A percentile compares a stretch with the other conserved stretches of the same genome.
These are phyloP conservation scores for Microcyclosporella mali DNA, from an alignment of 2,329 filamentous ascomycete species.

Conservation along the genomic window DNA sequence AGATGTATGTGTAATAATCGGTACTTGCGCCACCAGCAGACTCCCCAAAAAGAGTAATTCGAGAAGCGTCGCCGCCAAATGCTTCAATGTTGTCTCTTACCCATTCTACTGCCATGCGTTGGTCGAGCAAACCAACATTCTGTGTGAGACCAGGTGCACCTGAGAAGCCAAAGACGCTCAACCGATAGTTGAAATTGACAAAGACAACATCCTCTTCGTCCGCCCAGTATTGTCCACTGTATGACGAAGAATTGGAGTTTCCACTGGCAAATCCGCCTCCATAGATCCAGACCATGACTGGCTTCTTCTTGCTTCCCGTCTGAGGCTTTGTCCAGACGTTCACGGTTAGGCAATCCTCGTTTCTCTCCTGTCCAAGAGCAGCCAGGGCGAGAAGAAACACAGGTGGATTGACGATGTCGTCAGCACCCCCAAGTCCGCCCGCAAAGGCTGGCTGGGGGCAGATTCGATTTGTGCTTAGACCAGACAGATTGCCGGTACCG, in stretches of 20 bases:
- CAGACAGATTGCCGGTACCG: neutral
- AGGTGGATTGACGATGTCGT: neutral
- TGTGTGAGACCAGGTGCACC: slow-evolving; percentile 25
- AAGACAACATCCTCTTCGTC: slow-evolving; percentile 27
- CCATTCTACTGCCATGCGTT: slow-evolving; percentile 35
- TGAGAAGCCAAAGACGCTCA: slow-evolving; percentile 37
- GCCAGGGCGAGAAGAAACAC: neutral
- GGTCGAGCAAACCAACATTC: slow-evolving; percentile 37
- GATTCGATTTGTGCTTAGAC: neutral
- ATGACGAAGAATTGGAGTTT: neutral
- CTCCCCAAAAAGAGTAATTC: slow-evolving; percentile 37
- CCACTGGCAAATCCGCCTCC: slow-evolving; percentile 1
- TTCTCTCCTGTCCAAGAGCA: neutral
- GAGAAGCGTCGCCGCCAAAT: slow-evolving; percentile 35
- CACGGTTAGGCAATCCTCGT: slow-evolving; percentile 33
- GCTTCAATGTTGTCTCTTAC: slow-evolving; percentile 35
- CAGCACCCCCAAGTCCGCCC: neutral
- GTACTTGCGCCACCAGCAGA: slow-evolving; percentile 18
- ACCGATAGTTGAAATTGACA: slow-evolving; percentile 35
- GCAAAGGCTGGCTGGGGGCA: neutral
- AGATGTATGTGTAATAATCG: slow-evolving; percentile 30
- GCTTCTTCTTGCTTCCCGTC: slow-evolving; percentile 19
- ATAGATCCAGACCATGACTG: slow-evolving; percentile 32
- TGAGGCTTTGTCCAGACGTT: slow-evolving; percentile 27
- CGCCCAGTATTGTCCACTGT: neutral